Percentiles rank a stretch among this genome's conserved stretches.
Evolutionary conservation across 1,284 basidiomycete species (phyloP).

Genomic region (Thelephora terrestris): DNA sequence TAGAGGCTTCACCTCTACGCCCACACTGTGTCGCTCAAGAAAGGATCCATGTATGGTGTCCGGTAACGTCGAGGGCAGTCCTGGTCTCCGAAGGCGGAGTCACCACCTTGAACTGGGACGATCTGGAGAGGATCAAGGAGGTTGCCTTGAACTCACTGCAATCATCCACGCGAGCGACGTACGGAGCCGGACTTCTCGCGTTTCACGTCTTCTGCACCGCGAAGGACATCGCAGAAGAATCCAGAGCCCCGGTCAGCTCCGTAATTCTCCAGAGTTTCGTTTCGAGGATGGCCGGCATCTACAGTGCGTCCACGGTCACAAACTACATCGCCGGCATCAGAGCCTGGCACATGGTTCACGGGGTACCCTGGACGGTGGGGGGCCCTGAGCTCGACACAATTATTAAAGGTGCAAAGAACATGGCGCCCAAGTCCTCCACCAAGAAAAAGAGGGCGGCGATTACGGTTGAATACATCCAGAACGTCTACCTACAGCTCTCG

Average conservation of each 20-base stretch:
- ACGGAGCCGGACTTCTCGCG: neutral
- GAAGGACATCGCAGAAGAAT: neutral
- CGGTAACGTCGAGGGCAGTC: neutral
- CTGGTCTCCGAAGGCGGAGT: neutral
- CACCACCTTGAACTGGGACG: neutral
- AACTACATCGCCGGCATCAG: neutral
- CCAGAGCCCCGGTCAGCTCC: neutral
- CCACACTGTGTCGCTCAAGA: neutral
- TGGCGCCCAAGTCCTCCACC: slow-evolving; percentile 4
- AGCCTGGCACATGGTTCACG: neutral
- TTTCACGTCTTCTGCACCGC: neutral
- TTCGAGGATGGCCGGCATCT: neutral
- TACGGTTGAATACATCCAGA: slow-evolving; percentile 7
- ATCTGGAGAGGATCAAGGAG: neutral
- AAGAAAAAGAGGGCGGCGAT: slow-evolving; percentile 8
- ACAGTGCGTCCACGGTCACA: neutral
- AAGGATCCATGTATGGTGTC: neutral
- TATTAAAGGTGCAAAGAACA: slow-evolving; percentile 4
- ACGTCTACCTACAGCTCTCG: slow-evolving; percentile 3
- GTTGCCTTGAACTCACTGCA: neutral
- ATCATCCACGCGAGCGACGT: neutral
- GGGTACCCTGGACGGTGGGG: slow-evolving; percentile 2
- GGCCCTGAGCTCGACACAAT: slow-evolving; percentile 3
- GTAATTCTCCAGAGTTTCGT: neutral
- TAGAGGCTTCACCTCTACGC: neutral